Evolutionary conservation across 495 filamentous ascomycete species (phyloP), one percentile per base, ranked within the genome.

Genomic region (Filosporella fistucella): DNA sequence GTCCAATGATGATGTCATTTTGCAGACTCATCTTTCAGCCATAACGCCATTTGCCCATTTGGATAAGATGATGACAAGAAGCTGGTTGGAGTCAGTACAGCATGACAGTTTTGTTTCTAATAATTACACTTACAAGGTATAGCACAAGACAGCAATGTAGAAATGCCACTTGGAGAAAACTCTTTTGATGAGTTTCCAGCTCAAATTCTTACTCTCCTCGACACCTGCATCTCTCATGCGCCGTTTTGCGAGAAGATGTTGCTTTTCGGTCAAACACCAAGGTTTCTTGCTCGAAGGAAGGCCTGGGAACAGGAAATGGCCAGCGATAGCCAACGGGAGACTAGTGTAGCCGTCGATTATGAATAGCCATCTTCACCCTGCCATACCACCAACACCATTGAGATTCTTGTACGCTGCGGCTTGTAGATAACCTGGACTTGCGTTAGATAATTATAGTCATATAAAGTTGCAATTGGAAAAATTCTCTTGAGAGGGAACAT

Each of bases 341-440:
- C 69, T 74, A 43, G 76, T 71, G 30, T 71, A 61, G 10, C 72
- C 61, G 45, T 61, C 49, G 30, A 69, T 60, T 20, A 69, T 65
- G 37, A 68, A 71, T 1, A 70, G 47, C 68, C 67, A 63, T 56
- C 69, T 66, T 72, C 72, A 76, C 3, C 68, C 72, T 12, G 63
- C 62, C 23, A 70, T 72, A 6, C 80, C 78, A 28, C 60, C 55
- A 4, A 45, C 50, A 2, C 75, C 77, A 20, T 66, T 67, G 0
- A 79, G 56, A 22, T 60, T 58, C 2, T 59, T 60, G 45, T 72
- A 78, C 2, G 74, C 72, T 0, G 62, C 72, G 1, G 71, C 68
- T 65, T 75, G 73, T 2, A 86, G 65, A 42, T 70, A 78, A 0
- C 75, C 75, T n/a, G n/a, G n/a, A n/a, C n/a, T 21, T 39, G 36